Conservation (phyloP, 208 protist genomes). For the Porcisia hertigi region DNA sequence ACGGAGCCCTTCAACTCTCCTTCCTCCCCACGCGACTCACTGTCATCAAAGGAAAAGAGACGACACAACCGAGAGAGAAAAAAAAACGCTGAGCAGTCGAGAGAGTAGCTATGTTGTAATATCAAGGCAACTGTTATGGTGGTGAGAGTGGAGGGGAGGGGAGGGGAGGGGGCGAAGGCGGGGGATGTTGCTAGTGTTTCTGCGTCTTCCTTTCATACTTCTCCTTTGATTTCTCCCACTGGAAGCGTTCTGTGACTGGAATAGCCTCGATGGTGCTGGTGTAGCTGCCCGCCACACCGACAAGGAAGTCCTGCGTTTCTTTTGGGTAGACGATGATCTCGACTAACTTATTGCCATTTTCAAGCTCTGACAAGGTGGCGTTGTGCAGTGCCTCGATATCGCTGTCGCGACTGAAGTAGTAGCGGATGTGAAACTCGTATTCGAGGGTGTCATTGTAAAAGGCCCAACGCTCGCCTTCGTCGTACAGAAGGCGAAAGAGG, state of each 20-base stretch:
- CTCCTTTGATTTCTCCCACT: constrained; percentile 58
- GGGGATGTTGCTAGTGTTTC: constrained; percentile 1
- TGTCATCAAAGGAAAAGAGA: neutral
- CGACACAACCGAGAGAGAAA: neutral
- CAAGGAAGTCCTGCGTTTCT: constrained; percentile 70
- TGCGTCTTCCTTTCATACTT: constrained; percentile 27
- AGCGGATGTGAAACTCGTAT: constrained; percentile 77
- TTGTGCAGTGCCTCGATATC: constrained; percentile 59
- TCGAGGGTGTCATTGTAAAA: constrained; percentile 81
- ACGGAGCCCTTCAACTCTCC: neutral
- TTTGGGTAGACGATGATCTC: constrained; percentile 76
- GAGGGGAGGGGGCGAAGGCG: neutral
- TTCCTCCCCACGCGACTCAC: neutral
- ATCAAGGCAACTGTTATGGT: no score
- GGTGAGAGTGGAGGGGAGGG: neutral
- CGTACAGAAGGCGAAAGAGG: constrained; percentile 66
- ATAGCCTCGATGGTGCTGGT: constrained; percentile 75
- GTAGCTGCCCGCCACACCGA: constrained; percentile 67
- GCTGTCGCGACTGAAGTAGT: constrained; percentile 59
- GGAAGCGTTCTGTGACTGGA: constrained; percentile 56
- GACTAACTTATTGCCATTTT: constrained; percentile 61
- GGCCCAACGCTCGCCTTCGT: constrained; percentile 62
- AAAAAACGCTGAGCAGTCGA: neutral
- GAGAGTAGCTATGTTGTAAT: no score
- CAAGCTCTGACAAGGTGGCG: constrained; percentile 57